Conservation (phyloP, 768 basidiomycete species). For the Suillus luteus region DNA sequence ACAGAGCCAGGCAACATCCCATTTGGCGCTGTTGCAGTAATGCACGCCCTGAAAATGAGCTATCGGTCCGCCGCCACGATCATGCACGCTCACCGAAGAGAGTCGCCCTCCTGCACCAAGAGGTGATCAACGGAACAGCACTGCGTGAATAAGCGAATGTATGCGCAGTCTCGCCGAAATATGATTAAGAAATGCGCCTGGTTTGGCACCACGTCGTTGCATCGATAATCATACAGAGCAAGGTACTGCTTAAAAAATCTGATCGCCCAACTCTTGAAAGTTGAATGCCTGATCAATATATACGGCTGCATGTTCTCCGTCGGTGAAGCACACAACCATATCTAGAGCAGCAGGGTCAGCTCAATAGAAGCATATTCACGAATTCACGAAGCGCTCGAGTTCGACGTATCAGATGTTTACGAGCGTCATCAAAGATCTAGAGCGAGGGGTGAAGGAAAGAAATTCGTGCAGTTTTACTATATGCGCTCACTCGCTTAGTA, state of each 20-base stretch:
- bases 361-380: no score
- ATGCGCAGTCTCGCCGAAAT: neutral
- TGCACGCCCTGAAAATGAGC: neutral
- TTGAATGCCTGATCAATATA: neutral
- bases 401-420: no score
- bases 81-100: neutral
- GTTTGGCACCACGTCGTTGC: neutral
- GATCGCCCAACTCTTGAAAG: neutral
- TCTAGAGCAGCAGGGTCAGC: no score
- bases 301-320: no score
- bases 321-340: no score
- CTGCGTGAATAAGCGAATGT: neutral
- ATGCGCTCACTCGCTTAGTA: neutral
- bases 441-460: neutral
- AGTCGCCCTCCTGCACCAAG: neutral
- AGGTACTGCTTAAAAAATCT: neutral
- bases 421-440: neutral
- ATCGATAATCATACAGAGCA: neutral
- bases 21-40: neutral
- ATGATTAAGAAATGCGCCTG: neutral
- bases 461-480: neutral
- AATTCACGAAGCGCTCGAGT: no score
- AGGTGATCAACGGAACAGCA: neutral
- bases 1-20: neutral
- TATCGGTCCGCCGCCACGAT: neutral